phyloP scores from a whole-genome alignment of 345 rosid species.

The Isatis tinctoria region DNA sequence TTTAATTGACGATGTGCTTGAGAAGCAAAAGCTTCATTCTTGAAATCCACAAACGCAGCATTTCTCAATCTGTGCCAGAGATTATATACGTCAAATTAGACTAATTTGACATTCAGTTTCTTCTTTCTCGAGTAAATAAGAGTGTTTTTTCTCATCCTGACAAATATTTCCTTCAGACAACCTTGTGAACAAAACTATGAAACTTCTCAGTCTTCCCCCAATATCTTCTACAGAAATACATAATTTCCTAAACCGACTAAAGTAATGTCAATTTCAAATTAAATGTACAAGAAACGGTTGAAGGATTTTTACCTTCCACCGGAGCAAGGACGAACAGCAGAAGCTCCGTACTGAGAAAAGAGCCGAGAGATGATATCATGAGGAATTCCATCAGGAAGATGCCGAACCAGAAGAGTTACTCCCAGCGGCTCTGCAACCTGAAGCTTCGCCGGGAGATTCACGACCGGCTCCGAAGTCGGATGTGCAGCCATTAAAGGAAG shows the following conservation, averaged over 20 bases:
- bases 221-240: not conserved
- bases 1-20: constrained; percentile 81
- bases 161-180: not conserved
- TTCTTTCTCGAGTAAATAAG: not conserved
- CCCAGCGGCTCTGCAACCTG: constrained; percentile 25
- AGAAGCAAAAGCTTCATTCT: constrained; percentile 62
- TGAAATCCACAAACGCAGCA: constrained; percentile 89
- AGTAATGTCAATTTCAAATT: not conserved
- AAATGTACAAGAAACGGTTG: not conserved
- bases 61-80: constrained; percentile 53
- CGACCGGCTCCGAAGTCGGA: constrained; percentile 23
- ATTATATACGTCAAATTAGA: constrained; percentile 1
- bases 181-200: not conserved
- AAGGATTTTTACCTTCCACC: constrained; percentile 46
- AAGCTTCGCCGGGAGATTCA: constrained; percentile 24
- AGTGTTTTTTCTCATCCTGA: not conserved
- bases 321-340: constrained; percentile 72
- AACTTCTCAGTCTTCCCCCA: not conserved
- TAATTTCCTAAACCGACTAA: not conserved
- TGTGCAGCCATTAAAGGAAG: constrained; percentile 20
- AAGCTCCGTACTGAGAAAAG: constrained; percentile 83
- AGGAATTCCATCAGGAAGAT: constrained; percentile 87
- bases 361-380: constrained; percentile 64
- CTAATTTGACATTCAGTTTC: not conserved
- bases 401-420: constrained; percentile 55